Percentiles rank a stretch among this genome's conserved stretches.
Evolutionary conservation across 306 rosid genomes (phyloP).

Genomic region (Psophocarpus tetragonolobus): DNA sequence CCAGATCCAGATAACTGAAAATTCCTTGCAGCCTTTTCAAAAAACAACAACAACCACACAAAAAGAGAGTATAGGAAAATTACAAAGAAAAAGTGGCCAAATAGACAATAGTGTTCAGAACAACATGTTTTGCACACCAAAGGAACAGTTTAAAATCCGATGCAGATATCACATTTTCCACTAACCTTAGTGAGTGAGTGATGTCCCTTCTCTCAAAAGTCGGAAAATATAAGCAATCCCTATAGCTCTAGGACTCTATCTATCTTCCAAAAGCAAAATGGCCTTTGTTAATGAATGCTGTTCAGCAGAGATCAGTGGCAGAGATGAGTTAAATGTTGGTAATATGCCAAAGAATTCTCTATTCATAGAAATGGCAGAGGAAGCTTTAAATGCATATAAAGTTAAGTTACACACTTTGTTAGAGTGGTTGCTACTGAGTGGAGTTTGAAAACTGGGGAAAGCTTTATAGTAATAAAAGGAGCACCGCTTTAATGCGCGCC

Average conservation of each 20-base stretch:
- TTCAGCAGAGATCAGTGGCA: constrained; percentile 5
- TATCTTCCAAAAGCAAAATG: constrained; percentile 23
- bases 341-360: constrained; percentile 23
- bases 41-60: constrained; percentile 10
- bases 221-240: constrained; percentile 11
- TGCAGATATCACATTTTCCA: constrained; percentile 19
- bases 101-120: background rate
- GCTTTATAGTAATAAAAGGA: constrained; percentile 12
- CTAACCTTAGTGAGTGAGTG: constrained; percentile 43
- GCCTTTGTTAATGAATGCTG: constrained; percentile 2
- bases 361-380: constrained; percentile 20
- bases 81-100: background rate
- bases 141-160: constrained; percentile 17
- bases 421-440: background rate
- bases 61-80: background rate
- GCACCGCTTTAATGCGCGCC: constrained; percentile 66
- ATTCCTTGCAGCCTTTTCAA: constrained; percentile 13
- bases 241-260: background rate
- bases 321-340: background rate
- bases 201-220: constrained; percentile 54
- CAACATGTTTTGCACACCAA: background rate
- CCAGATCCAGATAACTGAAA: constrained; percentile 48
- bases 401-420: background rate
- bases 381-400: constrained; percentile 52
- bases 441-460: constrained; percentile 14